These are phyloP conservation scores for Tricholoma saponaceum DNA, from an alignment of 768 basidiomycete species.

Conservation along the genomic window DNA sequence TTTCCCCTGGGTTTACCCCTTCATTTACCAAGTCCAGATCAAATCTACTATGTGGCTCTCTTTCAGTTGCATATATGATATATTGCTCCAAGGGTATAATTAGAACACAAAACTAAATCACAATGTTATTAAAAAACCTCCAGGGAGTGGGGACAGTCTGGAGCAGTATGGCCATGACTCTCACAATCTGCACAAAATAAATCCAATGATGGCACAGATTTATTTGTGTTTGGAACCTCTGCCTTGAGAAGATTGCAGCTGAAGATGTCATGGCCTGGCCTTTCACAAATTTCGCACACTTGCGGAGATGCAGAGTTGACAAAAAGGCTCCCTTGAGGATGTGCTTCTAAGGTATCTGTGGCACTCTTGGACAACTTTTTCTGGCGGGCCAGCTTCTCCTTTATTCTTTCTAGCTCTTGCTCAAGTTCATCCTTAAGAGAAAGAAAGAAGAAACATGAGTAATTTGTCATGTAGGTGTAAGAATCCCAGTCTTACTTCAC, in stretches of 20 bases:
- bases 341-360: slow-evolving; percentile 31
- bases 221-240: slow-evolving; percentile 31
- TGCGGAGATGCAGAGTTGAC: slow-evolving; percentile 27
- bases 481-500: slow-evolving; percentile 48
- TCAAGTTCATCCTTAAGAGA: slow-evolving; percentile 74
- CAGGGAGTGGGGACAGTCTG: slow-evolving; percentile 78
- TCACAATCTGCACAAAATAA: slow-evolving; percentile 84
- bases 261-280: slow-evolving; percentile 83
- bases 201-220: slow-evolving; percentile 22
- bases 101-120: slow-evolving; percentile 7
- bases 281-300: slow-evolving; percentile 85
- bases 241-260: slow-evolving; percentile 73
- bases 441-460: slow-evolving; percentile 4
- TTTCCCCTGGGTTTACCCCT: no score
- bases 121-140: slow-evolving; percentile 68
- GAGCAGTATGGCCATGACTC: slow-evolving; percentile 68
- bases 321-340: not conserved
- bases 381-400: slow-evolving; percentile 63
- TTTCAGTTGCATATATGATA: no score
- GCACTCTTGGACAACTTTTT: slow-evolving; percentile 55
- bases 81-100: not conserved
- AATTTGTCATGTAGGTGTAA: not conserved
- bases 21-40: no score
- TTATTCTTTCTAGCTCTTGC: slow-evolving; percentile 72
- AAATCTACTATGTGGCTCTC: no score